These are phyloP conservation scores for Saccharomyces hybrid DNA, from an alignment of 1,139 yeast species.

Conservation along the genomic window DNA sequence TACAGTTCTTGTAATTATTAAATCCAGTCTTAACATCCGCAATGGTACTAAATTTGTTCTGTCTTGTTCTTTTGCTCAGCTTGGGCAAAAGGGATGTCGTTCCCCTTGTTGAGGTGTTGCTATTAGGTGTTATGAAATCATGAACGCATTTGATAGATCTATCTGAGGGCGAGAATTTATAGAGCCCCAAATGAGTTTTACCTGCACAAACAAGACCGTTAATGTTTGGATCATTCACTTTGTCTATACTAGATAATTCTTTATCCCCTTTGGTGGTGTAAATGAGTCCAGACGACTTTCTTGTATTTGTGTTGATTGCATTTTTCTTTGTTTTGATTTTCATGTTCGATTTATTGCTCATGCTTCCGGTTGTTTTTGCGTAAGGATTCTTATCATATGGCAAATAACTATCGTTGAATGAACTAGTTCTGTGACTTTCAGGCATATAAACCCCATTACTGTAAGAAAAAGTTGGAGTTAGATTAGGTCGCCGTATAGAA, in stretches of 20 bases:
- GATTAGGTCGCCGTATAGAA: conserved; percentile 10
- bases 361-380: neutral
- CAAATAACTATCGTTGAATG: conserved; percentile 8
- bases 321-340: neutral
- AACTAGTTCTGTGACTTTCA: conserved; percentile 1
- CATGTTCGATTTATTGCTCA: neutral
- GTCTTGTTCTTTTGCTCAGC: conserved; percentile 17
- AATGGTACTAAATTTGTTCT: conserved; percentile 41
- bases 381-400: neutral
- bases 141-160: conserved; percentile 17
- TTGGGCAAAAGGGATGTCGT: conserved; percentile 8
- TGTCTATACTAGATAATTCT: conserved; percentile 30
- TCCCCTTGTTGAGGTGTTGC: conserved; percentile 5
- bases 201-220: conserved; percentile 29
- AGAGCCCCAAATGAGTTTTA: conserved; percentile 28
- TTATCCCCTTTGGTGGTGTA: conserved; percentile 16
- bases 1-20: conserved; percentile 35
- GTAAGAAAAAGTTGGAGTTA: conserved; percentile 10
- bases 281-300: conserved; percentile 18
- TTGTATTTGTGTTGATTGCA: neutral
- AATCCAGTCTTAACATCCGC: conserved; percentile 44
- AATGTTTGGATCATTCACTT: conserved; percentile 23
- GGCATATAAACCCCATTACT: conserved; percentile 3
- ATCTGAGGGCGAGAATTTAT: conserved; percentile 21
- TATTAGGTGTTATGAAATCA: conserved; percentile 17